Evolutionary conservation across 2,329 filamentous ascomycete genomes (phyloP), one percentile per base, ranked within the genome.

Genomic region (Talaromyces sp.): DNA sequence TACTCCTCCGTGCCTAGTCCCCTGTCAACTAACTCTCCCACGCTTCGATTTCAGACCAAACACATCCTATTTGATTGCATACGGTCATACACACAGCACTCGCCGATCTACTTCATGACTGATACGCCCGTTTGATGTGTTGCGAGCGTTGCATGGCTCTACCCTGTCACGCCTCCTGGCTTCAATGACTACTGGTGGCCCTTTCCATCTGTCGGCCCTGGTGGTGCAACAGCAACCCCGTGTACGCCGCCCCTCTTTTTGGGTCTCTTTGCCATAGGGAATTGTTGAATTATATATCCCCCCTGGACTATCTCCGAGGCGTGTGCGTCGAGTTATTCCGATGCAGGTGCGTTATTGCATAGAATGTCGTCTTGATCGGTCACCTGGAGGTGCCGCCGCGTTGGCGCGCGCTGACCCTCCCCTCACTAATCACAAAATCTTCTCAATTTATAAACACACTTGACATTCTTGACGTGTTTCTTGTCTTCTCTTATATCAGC

Each of bases 131-230:
- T 33, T 57, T 62, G 25, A 56, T 62, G 39, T 40, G 42, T 40
- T 52, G 58, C 58, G 8, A 39, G 28, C 48, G 37, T 57, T 61
- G 58, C 64, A 63, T 62, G 59, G 52, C 59, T 58, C 62, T 61
- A n/a, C 60, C 60, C 54, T 60, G 60, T 52, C 56, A 58, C 64
- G 65, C 58, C 68, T 67, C 69, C 75, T 74, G 75, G 75, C 73
- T 75, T 77, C 75, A 70, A 78, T 78, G 76, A 74, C 69, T 72
- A 64, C 70, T 69, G 68, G 66, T 68, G 69, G 66, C 67, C 67
- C 68, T 66, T 65, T 64, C 66, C 67, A 65, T 69, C 67, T 67
- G 69, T 67, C 69, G 71, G 71, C 68, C 70, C 69, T 69, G 70
- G 73, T 72, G 72, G 71, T 75, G 56, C 63, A 64, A 73, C 70